Evolutionary conservation across 495 filamentous ascomycete species (phyloP).

Genomic region (Penicillium malachiteum): DNA sequence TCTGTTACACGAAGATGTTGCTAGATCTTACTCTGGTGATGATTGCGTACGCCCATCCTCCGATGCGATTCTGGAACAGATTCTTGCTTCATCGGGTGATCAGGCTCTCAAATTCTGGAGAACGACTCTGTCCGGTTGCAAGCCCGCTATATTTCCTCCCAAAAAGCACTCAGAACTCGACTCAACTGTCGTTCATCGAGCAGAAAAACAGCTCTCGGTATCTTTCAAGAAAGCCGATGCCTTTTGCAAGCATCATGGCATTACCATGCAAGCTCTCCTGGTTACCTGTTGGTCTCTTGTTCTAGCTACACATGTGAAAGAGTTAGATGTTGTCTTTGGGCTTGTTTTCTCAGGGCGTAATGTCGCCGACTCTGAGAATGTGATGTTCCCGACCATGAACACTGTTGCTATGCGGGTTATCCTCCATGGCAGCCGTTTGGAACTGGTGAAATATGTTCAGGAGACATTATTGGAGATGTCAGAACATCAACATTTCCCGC

Average conservation of each 20-base stretch:
- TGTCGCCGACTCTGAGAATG: conserved; percentile 66
- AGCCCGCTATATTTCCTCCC: conserved; percentile 18
- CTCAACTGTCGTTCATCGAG: conserved; percentile 28
- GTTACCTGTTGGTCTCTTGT: conserved; percentile 69
- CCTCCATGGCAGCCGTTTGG: conserved; percentile 36
- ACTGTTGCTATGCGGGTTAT: conserved; percentile 63
- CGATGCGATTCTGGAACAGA: conserved; percentile 33
- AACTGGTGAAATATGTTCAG: conserved; percentile 42
- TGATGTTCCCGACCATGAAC: conserved; percentile 88
- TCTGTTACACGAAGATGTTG: conserved; percentile 62
- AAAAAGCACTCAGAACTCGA: conserved; percentile 19
- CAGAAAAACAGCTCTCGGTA: conserved; percentile 32
- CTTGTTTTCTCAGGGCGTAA: conserved; percentile 63
- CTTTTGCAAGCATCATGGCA: conserved; percentile 54
- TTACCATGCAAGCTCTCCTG: conserved; percentile 73
- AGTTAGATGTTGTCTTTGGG: conserved; percentile 72
- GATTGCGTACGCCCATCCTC: conserved; percentile 17
- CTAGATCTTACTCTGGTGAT: conserved; percentile 31
- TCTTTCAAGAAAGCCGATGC: conserved; percentile 37
- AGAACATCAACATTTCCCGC: conserved; percentile 48
- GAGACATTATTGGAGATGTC: conserved; percentile 70
- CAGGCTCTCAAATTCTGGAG: conserved; percentile 39
- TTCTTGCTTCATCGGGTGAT: conserved; percentile 24
- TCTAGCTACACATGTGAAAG: conserved; percentile 58
- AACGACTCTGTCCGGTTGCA: conserved; percentile 29